phyloP scores from a whole-genome alignment of 371 early-diverging fungal species.

The Rhizopus stolonifer region DNA sequence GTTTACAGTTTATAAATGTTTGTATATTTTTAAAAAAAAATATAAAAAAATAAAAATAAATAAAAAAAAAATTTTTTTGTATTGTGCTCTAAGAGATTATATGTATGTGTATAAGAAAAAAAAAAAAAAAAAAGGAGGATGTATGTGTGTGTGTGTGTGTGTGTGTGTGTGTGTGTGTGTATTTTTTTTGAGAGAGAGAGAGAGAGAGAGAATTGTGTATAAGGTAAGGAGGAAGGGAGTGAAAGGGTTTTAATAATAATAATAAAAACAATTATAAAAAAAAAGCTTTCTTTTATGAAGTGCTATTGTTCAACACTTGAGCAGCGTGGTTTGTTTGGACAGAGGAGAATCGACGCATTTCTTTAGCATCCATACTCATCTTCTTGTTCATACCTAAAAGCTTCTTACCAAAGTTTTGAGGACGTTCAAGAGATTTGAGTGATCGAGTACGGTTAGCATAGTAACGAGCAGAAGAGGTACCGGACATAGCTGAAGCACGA shows the following conservation, averaged over 20 bases:
- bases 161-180: too few relatives aligned
- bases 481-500: slow-evolving; percentile 48
- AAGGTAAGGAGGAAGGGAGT: too few relatives aligned
- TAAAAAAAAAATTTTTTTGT: neutral
- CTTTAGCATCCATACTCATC: slow-evolving; percentile 49
- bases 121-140: neutral
- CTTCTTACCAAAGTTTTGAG: slow-evolving; percentile 44
- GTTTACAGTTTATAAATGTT: neutral
- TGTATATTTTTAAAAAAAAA: neutral
- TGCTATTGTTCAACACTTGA: slow-evolving; percentile 48
- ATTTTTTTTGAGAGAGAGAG: too few relatives aligned
- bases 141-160: neutral
- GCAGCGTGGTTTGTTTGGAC: slow-evolving; percentile 48
- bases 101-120: too few relatives aligned
- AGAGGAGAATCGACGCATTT: slow-evolving; percentile 56
- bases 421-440: slow-evolving; percentile 42
- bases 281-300: slow-evolving; percentile 5
- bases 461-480: slow-evolving; percentile 45
- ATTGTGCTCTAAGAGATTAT: neutral
- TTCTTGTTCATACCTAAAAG: slow-evolving; percentile 40
- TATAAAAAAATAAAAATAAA: neutral
- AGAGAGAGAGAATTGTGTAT: too few relatives aligned
- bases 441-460: slow-evolving; percentile 49
- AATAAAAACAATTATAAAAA: slow-evolving; percentile 1
- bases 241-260: too few relatives aligned